Evolutionary conservation across 768 basidiomycete genomes (phyloP).

Genomic region (Chalciporus chontae): DNA sequence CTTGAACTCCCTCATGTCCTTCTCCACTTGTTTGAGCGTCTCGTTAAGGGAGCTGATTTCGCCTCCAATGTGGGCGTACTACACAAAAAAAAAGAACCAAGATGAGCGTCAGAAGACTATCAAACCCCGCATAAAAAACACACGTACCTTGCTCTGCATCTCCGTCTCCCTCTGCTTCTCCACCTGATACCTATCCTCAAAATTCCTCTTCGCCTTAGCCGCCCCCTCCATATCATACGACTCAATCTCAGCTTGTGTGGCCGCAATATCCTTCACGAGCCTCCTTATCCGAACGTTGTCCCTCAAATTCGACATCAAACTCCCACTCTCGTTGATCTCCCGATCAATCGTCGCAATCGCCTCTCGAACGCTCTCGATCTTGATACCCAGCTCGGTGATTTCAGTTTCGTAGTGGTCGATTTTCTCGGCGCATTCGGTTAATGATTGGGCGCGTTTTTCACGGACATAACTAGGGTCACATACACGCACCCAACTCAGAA

Average conservation of each 20-base stretch:
- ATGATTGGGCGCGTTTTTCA: conserved; percentile 56
- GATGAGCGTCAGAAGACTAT: not conserved
- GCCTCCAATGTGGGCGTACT: conserved; percentile 82
- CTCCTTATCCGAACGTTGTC: conserved; percentile 81
- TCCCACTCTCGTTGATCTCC: conserved; percentile 75
- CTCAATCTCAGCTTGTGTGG: conserved; percentile 68
- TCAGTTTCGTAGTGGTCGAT: conserved; percentile 47
- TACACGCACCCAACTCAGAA: too few species aligned
- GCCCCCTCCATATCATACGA: conserved; percentile 81
- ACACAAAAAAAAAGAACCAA: conserved; percentile 11
- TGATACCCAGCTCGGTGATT: conserved; percentile 39
- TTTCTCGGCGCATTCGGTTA: conserved; percentile 55
- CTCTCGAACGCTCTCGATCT: conserved; percentile 40
- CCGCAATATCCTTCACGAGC: conserved; percentile 60
- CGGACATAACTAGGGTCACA: conserved; percentile 77
- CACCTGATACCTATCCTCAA: conserved; percentile 72
- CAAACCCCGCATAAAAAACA: not conserved
- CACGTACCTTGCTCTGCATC: conserved; percentile 61
- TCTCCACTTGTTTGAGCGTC: conserved; percentile 61
- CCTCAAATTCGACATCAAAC: conserved; percentile 64
- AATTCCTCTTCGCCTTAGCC: conserved; percentile 77
- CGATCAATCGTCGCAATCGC: conserved; percentile 61
- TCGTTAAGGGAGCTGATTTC: conserved; percentile 72
- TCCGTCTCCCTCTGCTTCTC: conserved; percentile 73
- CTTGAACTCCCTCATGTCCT: conserved; percentile 81